Base-by-base conservation (phyloP, 257 asterid species). In the Cruciata laevipes region DNA sequence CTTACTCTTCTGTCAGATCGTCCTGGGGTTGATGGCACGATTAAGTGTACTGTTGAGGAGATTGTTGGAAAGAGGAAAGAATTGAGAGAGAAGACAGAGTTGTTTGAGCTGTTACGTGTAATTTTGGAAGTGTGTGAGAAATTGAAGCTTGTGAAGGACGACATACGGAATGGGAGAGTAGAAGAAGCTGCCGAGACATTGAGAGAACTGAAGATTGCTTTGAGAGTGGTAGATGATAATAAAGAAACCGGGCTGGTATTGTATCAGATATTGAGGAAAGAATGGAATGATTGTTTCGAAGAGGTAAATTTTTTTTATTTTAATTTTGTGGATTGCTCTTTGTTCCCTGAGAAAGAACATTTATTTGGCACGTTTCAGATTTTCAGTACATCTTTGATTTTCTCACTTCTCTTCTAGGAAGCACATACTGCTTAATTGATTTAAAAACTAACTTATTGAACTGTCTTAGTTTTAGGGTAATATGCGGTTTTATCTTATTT, bases 201-300 rank as follows among this genome's bases (percentile, higher is more conserved):
- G 78, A 75, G 74, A 73, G 95, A 84, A 69, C 75, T 90, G 76
- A 93, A 86, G 84, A 70, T 57, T 38, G 95, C 85, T 30, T 70
- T 93, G 71, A 80, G 89, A 68, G 83, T 82, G 74, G 73, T 83
- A 37, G 73, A 75, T 69, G 85, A 82, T 18, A 82, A 77, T 58
- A 71, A 53, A 40, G 75, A 79, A 67, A 87, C 76, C 10, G 90
- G 82, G 69, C 90, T 95, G 64, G 65, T 63, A 69, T 88, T 84
- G 42, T 88, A 83, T 44, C 83, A 82, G 37, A 60, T 94, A 65
- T 81, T 94, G 40, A 84, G 80, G 67, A 84, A 82, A 71, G 87
- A 85, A 67, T 88, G 97, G 99, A 35, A 62, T 55, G 83, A 82
- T 58, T 85, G 95, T 71, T 94, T 86, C 66, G 96, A 88, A 60